These are phyloP conservation scores for Debaryomyces psychrophilus DNA, from an alignment of 1,139 yeast genomes.

Conservation along the genomic window DNA sequence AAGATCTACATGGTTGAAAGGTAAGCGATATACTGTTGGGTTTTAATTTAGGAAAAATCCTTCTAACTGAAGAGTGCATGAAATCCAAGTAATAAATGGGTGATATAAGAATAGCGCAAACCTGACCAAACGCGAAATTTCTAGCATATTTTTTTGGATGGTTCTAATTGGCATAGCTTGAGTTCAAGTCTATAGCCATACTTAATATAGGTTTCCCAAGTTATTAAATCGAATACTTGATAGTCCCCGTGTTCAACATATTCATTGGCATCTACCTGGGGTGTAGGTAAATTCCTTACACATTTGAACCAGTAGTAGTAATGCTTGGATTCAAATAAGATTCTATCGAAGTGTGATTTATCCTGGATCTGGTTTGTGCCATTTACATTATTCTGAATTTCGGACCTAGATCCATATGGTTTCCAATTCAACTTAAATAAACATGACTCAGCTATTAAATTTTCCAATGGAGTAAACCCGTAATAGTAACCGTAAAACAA, in stretches of 20 bases:
- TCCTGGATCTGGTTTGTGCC: background rate
- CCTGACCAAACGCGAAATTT: background rate
- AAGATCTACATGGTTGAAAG: background rate
- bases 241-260: constrained; percentile 42
- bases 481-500: constrained; percentile 64
- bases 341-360: constrained; percentile 6
- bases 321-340: constrained; percentile 14
- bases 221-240: constrained; percentile 46
- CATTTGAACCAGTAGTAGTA: constrained; percentile 44
- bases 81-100: background rate
- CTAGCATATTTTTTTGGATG: constrained; percentile 23
- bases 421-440: constrained; percentile 49
- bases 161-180: constrained; percentile 33
- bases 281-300: constrained; percentile 24
- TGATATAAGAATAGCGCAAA: background rate
- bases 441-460: constrained; percentile 46
- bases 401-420: constrained; percentile 32
- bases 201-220: constrained; percentile 49
- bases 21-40: background rate
- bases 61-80: background rate
- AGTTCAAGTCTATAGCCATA: constrained; percentile 42
- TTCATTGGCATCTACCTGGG: constrained; percentile 19
- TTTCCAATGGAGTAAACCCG: constrained; percentile 56
- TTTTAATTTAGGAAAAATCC: background rate
- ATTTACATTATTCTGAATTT: background rate